A percentile compares a stretch with the other conserved stretches of the same genome.
Conservation (phyloP, 2,329 filamentous ascomycete genomes). For the Verruconis gallopava region DNA sequence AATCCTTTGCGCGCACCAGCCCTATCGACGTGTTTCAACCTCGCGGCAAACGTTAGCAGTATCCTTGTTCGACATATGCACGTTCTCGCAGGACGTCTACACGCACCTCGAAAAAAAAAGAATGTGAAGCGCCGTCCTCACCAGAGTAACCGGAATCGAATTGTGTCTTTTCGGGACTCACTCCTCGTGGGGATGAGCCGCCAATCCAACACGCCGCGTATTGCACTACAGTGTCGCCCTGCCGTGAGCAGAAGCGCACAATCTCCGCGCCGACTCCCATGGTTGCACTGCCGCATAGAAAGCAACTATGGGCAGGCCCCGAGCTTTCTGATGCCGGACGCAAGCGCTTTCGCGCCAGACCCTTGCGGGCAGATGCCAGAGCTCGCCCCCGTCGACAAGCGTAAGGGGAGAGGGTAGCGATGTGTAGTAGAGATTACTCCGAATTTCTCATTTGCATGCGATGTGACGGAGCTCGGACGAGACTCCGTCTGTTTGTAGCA, state of each 20-base stretch:
- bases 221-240: conserved; percentile 79
- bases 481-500: conserved; percentile 57
- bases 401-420: conserved; percentile 25
- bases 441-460: conserved; percentile 89
- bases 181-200: conserved; percentile 24
- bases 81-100: too few relatives aligned
- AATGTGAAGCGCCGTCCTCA: conserved; percentile 59
- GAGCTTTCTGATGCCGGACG: conserved; percentile 86
- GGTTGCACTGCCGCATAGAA: conserved; percentile 33
- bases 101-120: conserved; percentile 39
- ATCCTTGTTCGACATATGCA: conserved; percentile 24
- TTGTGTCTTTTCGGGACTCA: conserved; percentile 42
- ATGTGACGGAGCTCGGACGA: conserved; percentile 17
- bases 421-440: conserved; percentile 78
- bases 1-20: too few relatives aligned
- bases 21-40: too few relatives aligned
- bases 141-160: conserved; percentile 92
- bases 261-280: conserved; percentile 94
- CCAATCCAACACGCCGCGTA: conserved; percentile 62
- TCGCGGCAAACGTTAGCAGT: conserved; percentile 33
- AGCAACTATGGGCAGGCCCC: conserved; percentile 39
- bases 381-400: conserved; percentile 15
- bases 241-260: conserved; percentile 40
- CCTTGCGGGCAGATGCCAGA: conserved; percentile 63
- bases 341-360: conserved; percentile 75